A percentile compares a stretch with the other conserved stretches of the same genome.
Conservation (phyloP, 192 early-diverging fungal species). For the Geranomyces michiganensis region DNA sequence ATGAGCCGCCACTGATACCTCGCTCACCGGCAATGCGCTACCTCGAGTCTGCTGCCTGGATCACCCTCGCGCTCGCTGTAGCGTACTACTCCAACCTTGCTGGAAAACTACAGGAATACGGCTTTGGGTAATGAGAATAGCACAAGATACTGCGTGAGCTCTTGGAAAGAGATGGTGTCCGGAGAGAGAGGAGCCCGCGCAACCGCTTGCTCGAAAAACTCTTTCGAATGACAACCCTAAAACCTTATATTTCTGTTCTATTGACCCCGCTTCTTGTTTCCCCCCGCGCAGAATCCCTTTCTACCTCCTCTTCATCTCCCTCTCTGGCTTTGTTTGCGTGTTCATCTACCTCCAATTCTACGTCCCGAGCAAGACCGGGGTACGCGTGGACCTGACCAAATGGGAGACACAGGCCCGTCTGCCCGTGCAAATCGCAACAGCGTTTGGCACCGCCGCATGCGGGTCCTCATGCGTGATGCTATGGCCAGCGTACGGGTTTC, state of each 20-base stretch:
- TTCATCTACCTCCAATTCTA: constrained; percentile 37
- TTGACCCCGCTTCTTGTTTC: too few relatives aligned
- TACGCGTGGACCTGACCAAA: constrained; percentile 26
- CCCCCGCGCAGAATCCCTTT: constrained; percentile 31
- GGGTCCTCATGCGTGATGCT: constrained; percentile 29
- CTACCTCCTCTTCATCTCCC: constrained; percentile 31
- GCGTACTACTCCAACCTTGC: constrained; percentile 21
- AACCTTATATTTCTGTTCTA: too few relatives aligned
- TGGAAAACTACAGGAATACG: constrained; percentile 27
- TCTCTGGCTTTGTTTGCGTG: constrained; percentile 27
- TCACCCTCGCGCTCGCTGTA: constrained; percentile 15
- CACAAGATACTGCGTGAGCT: too few relatives aligned
- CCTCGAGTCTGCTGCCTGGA: constrained; percentile 32
- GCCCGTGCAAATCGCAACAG: constrained; percentile 32
- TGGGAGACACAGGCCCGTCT: constrained; percentile 37
- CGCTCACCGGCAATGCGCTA: constrained; percentile 28
- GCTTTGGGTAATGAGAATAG: constrained; percentile 31
- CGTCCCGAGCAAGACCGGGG: constrained; percentile 27
- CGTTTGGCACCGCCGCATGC: constrained; percentile 17
- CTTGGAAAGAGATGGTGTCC: too few relatives aligned
- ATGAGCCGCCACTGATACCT: too few relatives aligned
- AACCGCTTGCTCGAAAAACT: not conserved
- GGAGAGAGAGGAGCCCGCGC: not conserved
- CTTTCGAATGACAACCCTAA: too few relatives aligned
- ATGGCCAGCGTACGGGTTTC: constrained; percentile 35